Evolutionary conservation across 129 eudicot genomes (phyloP).

Genomic region (Apium graveolens): DNA sequence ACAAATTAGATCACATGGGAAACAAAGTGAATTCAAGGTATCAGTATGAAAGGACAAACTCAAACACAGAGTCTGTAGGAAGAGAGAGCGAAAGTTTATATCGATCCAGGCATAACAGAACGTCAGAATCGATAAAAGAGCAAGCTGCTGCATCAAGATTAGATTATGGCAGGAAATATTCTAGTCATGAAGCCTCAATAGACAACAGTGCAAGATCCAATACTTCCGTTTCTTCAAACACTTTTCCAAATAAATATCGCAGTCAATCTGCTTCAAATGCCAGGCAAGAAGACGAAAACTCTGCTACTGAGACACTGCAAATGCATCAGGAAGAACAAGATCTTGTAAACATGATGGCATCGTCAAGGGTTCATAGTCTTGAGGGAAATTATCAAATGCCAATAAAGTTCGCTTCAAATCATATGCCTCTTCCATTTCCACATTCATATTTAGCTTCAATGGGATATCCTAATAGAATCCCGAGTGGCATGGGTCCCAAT

Average conservation of each 20-base stretch:
- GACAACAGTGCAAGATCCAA: background rate
- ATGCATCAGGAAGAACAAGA: conserved; percentile 21
- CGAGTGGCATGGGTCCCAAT: conserved; percentile 9
- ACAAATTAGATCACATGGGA: background rate
- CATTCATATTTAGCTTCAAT: conserved; percentile 21
- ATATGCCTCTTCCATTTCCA: conserved; percentile 5
- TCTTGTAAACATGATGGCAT: conserved; percentile 14
- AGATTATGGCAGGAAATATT: conserved; percentile 4
- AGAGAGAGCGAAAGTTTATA: conserved; percentile 8
- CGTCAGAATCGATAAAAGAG: background rate
- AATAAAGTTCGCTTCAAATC: conserved; percentile 12
- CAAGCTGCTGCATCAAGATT: background rate
- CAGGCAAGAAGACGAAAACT: conserved; percentile 12
- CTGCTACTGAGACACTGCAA: conserved; percentile 8
- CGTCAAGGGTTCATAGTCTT: conserved; percentile 5
- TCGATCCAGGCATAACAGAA: conserved; percentile 6
- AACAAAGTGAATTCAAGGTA: background rate
- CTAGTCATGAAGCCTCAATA: background rate
- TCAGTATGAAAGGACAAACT: conserved; percentile 18
- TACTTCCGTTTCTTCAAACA: background rate
- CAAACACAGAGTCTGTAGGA: conserved; percentile 17
- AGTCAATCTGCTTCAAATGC: background rate
- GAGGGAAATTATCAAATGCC: conserved; percentile 22
- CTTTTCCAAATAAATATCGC: conserved; percentile 1
- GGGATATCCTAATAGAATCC: conserved; percentile 17